Conservation (phyloP, 2,329 filamentous ascomycete species). For the Xylaria sp. region DNA sequence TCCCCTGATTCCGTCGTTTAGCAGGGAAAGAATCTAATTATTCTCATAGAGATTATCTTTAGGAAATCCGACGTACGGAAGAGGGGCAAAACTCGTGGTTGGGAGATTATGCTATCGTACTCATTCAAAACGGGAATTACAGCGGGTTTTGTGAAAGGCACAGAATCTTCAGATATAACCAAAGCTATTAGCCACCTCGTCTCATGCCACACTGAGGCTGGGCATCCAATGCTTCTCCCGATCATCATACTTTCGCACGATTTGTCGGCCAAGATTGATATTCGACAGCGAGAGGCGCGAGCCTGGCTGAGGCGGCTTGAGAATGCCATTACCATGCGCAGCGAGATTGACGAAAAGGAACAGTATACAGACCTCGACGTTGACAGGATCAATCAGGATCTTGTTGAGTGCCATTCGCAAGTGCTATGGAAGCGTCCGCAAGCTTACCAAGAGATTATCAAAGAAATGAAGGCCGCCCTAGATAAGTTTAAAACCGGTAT, state of each 20-base stretch:
- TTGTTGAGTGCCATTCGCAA: slow-evolving; percentile 72
- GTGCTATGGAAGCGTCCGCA: slow-evolving; percentile 72
- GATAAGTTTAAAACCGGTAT: slow-evolving; percentile 53
- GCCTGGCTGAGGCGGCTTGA: slow-evolving; percentile 71
- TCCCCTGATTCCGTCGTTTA: background rate
- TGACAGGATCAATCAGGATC: slow-evolving; percentile 69
- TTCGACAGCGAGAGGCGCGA: slow-evolving; percentile 71
- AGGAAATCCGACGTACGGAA: slow-evolving; percentile 75
- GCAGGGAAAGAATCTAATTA: slow-evolving; percentile 27
- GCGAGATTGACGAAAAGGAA: slow-evolving; percentile 68
- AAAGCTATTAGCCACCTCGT: slow-evolving; percentile 62
- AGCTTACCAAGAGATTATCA: slow-evolving; percentile 67
- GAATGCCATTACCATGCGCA: slow-evolving; percentile 69
- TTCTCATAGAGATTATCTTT: slow-evolving; percentile 66
- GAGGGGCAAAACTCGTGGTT: slow-evolving; percentile 71
- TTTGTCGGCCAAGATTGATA: slow-evolving; percentile 65
- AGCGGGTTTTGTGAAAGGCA: slow-evolving; percentile 71
- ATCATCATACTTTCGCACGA: slow-evolving; percentile 69
- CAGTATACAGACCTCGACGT: slow-evolving; percentile 66
- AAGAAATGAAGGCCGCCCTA: slow-evolving; percentile 62
- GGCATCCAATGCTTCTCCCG: slow-evolving; percentile 69
- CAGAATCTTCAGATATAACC: slow-evolving; percentile 65
- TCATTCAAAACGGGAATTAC: slow-evolving; percentile 66
- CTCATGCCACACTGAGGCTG: slow-evolving; percentile 61
- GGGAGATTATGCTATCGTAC: slow-evolving; percentile 72